Evolutionary conservation across 2,329 filamentous ascomycete species (phyloP), one percentile per base, ranked within the genome.

Genomic region (Curvularia spicifera): DNA sequence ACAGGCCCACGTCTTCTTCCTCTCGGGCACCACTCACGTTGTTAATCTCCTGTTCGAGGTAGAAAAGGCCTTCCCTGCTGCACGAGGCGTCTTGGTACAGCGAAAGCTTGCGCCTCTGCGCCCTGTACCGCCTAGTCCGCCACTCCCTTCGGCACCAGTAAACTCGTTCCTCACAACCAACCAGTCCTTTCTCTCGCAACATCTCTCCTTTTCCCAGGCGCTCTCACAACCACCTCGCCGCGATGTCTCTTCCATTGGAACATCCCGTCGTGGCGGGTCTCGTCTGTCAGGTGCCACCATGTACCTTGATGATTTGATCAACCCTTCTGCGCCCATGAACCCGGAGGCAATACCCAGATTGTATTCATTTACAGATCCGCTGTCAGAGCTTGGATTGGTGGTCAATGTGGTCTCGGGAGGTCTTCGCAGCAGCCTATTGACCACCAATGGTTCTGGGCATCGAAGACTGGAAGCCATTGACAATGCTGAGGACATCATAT

Each of bases 21-120:
- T 98, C 37, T 87, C 90, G 1, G 94, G 94, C 20, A 89, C 91
- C 33, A 95, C 87, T 72, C 91, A 99, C 83, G 87, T 97, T 57
- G 84, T 98, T 47, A 92, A 97, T 74, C 87, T 99, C 71, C 94
- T 94, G 1, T 99, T 99, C 72, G 93, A 98, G 78, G 90, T 97
- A 42, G 92, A 97, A 72, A 87, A 87, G 52, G 93, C 91, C 29
- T 91, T 93, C 75, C 87, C 94, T 35, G 91, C 91, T 12, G 90
- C 93, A 5, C 83, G 87, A 31, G 95, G 95, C 26, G 84, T 98
- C 49, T 84, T 99, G 20, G 86, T 99, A 56, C 94, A 98, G 77
- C 85, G 93, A 60, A 96, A 90, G 72, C 81, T 88, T 42, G 83
- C 82, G 79, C 57, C 85, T 81, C 29, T 82, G 80, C 64, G 71